Evolutionary conservation across 2,329 filamentous ascomycete genomes (phyloP).

Genomic region (Didymella pomorum): DNA sequence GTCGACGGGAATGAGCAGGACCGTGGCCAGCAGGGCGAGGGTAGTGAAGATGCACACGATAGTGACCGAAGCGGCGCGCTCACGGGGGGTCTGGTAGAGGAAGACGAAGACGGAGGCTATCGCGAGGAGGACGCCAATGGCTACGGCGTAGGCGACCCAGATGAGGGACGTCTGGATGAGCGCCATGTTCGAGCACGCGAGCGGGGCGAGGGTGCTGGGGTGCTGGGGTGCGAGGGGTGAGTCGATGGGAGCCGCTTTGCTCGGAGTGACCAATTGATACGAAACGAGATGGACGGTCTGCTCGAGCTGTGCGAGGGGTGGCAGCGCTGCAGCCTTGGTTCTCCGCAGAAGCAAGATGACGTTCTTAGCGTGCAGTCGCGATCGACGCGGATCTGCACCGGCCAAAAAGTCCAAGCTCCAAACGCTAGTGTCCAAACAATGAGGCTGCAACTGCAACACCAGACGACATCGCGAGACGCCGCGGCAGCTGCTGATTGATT

Average conservation of each 20-base stretch:
- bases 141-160: slow-evolving; percentile 91
- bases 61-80: slow-evolving; percentile 83
- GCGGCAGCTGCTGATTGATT: too few species aligned
- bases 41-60: slow-evolving; percentile 86
- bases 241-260: too few species aligned
- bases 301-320: neutral
- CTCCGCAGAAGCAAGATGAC: slow-evolving; percentile 11
- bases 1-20: slow-evolving; percentile 92
- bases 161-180: slow-evolving; percentile 89
- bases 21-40: slow-evolving; percentile 86
- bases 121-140: slow-evolving; percentile 76
- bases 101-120: slow-evolving; percentile 87
- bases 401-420: neutral
- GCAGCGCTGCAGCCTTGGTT: slow-evolving; percentile 4
- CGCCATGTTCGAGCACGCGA: slow-evolving; percentile 60
- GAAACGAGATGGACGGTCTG: neutral
- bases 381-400: slow-evolving; percentile 3
- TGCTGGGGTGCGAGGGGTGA: neutral
- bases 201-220: too few species aligned
- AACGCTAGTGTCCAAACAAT: neutral
- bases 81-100: slow-evolving; percentile 87
- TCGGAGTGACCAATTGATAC: neutral
- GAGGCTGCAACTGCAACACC: neutral
- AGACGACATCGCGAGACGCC: neutral
- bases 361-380: slow-evolving; percentile 7